Percentiles rank a stretch among this genome's conserved stretches.
Conservation (phyloP, 2,329 filamentous ascomycete genomes). For the Aspergillus sp. region DNA sequence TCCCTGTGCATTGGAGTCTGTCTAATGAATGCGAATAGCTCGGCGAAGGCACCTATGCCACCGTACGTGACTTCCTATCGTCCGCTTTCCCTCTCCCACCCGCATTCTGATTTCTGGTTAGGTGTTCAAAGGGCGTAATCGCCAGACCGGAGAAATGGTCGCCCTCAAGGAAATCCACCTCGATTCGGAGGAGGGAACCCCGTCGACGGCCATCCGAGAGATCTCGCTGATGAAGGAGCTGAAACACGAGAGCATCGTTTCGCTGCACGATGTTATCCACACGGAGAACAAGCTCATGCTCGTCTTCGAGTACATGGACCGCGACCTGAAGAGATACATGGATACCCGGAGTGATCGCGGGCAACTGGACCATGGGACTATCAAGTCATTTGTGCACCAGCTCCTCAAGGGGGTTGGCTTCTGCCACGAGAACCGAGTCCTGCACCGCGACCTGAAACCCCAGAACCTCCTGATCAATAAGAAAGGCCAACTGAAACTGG, state of each 20-base stretch:
- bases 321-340: slow-evolving; percentile 98
- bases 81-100: slow-evolving; percentile 3
- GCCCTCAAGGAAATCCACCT: slow-evolving; percentile 98
- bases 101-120: slow-evolving; percentile 31
- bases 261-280: slow-evolving; percentile 95
- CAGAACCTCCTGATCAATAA: slow-evolving; percentile 94
- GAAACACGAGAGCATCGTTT: slow-evolving; percentile 97
- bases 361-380: slow-evolving; percentile 75
- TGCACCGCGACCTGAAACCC: slow-evolving; percentile 91
- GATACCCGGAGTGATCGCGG: slow-evolving; percentile 83
- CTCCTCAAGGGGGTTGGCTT: slow-evolving; percentile 92
- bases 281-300: slow-evolving; percentile 99
- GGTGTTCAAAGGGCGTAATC: slow-evolving; percentile 98
- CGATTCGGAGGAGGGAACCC: slow-evolving; percentile 95
- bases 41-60: slow-evolving; percentile 96
- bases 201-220: slow-evolving; percentile 92
- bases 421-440: slow-evolving; percentile 92
- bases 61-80: slow-evolving; percentile 48
- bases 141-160: slow-evolving; percentile 92
- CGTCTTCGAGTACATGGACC: slow-evolving; percentile 98
- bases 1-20: background rate
- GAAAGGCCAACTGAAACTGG: slow-evolving; percentile 82
- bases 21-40: slow-evolving; percentile 44
- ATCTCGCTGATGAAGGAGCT: slow-evolving; percentile 99
- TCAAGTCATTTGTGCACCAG: slow-evolving; percentile 99